A percentile compares a stretch with the other conserved stretches of the same genome.
These are phyloP conservation scores for Penicillium occitanis DNA, from an alignment of 2,329 filamentous ascomycete species.

Conservation along the genomic window DNA sequence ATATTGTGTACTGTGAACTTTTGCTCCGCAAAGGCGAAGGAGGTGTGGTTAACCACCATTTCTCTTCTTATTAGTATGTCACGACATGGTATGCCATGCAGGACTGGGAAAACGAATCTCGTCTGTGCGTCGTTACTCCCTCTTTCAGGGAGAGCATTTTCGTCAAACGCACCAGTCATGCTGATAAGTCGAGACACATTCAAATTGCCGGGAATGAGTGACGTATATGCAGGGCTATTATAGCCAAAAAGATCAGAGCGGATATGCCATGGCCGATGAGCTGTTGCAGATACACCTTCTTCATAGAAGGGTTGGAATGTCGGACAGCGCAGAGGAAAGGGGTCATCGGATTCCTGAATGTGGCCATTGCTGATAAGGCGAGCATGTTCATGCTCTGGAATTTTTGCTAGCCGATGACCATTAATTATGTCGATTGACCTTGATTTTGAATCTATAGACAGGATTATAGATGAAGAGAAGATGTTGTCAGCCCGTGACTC, in stretches of 20 bases:
- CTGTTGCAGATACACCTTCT: neutral
- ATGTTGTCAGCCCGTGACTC: neutral
- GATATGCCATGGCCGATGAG: neutral
- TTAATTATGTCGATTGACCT: too few relatives aligned
- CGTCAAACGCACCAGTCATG: neutral
- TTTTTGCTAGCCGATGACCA: too few relatives aligned
- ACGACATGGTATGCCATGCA: neutral
- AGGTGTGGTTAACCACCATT: neutral
- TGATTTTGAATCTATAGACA: neutral
- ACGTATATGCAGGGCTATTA: neutral
- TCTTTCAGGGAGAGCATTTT: neutral
- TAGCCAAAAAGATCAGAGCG: neutral
- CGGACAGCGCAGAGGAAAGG: neutral
- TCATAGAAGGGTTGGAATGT: slow-evolving; percentile 7
- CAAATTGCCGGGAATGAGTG: neutral
- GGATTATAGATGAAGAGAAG: neutral
- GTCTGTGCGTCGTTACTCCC: neutral
- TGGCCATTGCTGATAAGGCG: slow-evolving; percentile 4
- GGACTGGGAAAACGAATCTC: neutral
- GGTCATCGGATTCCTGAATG: slow-evolving; percentile 7
- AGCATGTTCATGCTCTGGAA: neutral
- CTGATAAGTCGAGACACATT: neutral
- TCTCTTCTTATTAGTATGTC: neutral
- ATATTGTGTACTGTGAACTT: neutral
- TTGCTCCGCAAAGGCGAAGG: neutral